These are phyloP conservation scores for Dictyostelium brefeldianum DNA, from an alignment of 78 protist genomes.

Conservation along the genomic window DNA sequence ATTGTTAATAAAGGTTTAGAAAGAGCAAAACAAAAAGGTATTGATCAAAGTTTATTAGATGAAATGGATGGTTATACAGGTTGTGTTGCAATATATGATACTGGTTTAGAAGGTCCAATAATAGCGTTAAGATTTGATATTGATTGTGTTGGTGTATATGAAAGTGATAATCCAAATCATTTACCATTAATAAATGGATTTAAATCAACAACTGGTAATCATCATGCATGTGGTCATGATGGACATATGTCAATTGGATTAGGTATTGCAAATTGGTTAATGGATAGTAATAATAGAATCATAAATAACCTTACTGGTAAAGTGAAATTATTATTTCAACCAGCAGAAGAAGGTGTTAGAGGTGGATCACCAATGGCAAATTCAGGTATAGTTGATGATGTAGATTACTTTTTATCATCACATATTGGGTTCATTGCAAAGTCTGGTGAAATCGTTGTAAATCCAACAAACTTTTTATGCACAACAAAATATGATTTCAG, in stretches of 20 bases:
- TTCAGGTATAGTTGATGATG: slow-evolving; percentile 32
- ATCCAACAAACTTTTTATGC: slow-evolving; percentile 24
- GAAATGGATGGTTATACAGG: slow-evolving; percentile 33
- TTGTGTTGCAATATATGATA: slow-evolving; percentile 15
- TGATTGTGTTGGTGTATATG: slow-evolving; percentile 42
- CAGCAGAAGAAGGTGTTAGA: slow-evolving; percentile 48
- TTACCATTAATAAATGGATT: slow-evolving; percentile 20
- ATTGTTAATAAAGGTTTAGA: slow-evolving; percentile 6
- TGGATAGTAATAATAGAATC: not conserved
- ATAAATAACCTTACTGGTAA: not conserved
- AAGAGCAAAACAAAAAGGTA: not conserved
- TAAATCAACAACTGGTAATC: not conserved
- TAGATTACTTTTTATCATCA: not conserved
- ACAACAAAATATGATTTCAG: slow-evolving; percentile 47
- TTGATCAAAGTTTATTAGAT: not conserved
- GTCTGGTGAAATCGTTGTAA: slow-evolving; percentile 15
- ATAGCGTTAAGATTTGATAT: slow-evolving; percentile 41
- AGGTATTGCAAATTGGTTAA: slow-evolving; percentile 32
- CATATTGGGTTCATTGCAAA: slow-evolving; percentile 55
- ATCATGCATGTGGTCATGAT: slow-evolving; percentile 68
- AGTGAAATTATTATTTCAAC: slow-evolving; percentile 49
- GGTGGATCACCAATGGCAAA: slow-evolving; percentile 31
- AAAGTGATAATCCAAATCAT: not conserved
- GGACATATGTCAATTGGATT: slow-evolving; percentile 55
- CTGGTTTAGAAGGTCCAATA: not conserved